Percentiles rank a stretch among this genome's conserved stretches.
Conservation (phyloP, 169 alveolate species). For the Cryptosporidium tyzzeri region DNA sequence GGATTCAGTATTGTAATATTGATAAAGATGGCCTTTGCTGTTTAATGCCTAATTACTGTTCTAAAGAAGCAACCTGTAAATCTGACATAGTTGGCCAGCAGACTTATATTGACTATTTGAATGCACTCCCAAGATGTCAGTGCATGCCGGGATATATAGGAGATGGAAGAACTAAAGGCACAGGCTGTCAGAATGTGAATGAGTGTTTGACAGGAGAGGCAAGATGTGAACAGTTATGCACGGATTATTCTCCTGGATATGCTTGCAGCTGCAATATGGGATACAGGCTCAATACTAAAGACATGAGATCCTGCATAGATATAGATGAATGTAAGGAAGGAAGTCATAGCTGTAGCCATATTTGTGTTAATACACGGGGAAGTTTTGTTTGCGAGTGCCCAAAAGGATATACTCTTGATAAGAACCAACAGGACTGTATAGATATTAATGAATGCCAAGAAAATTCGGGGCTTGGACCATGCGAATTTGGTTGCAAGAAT, state of each 20-base stretch:
- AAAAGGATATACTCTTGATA: conserved; percentile 67
- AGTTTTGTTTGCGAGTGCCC: conserved; percentile 80
- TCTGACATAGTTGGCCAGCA: conserved; percentile 74
- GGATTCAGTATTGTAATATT: conserved; percentile 16
- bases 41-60: conserved; percentile 71
- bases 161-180: conserved; percentile 78
- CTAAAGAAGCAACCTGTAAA: conserved; percentile 59
- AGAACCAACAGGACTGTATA: conserved; percentile 62
- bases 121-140: conserved; percentile 79
- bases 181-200: conserved; percentile 77
- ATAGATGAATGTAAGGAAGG: conserved; percentile 80
- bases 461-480: conserved; percentile 32
- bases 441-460: conserved; percentile 80
- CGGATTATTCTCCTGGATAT: conserved; percentile 74
- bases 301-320: conserved; percentile 72
- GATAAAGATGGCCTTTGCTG: conserved; percentile 66
- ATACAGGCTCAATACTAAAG: conserved; percentile 40
- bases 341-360: conserved; percentile 75
- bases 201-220: conserved; percentile 78
- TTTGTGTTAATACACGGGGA: conserved; percentile 80
- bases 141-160: conserved; percentile 78
- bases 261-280: conserved; percentile 69
- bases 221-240: conserved; percentile 76
- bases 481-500: conserved; percentile 65
- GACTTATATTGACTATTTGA: conserved; percentile 71